Percentiles rank a stretch among this genome's conserved stretches.
phyloP scores from a whole-genome alignment of 176 grass and related monocot genomes.

The Rhipidocladum racemiflorum region DNA sequence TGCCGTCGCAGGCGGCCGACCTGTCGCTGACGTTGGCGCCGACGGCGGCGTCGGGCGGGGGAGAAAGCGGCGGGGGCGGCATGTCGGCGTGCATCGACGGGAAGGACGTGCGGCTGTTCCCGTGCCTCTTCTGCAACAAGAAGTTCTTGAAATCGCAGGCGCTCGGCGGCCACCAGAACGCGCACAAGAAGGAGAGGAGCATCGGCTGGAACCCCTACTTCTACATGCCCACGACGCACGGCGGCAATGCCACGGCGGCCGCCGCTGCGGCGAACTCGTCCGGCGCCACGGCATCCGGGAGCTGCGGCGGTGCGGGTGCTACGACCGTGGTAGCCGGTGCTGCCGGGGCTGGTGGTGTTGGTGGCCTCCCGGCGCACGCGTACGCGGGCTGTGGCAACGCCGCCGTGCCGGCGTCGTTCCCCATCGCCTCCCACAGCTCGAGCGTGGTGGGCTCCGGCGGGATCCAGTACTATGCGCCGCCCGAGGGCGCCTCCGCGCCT shows the following conservation, averaged over 20 bases:
- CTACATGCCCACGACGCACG: conserved; percentile 40
- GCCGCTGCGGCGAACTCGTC: background rate
- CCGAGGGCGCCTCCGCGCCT: background rate
- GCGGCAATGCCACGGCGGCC: background rate
- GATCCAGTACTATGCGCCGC: conserved; percentile 35
- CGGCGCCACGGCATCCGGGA: background rate
- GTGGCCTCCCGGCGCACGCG: background rate
- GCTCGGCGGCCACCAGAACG: conserved; percentile 88
- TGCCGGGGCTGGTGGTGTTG: background rate
- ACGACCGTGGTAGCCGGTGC: background rate
- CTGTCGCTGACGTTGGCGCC: conserved; percentile 70
- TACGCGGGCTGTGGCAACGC: conserved; percentile 11
- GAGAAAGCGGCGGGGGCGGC: background rate
- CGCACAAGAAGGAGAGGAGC: conserved; percentile 92
- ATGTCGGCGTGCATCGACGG: conserved; percentile 30
- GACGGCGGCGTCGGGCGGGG: background rate
- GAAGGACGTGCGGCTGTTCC: conserved; percentile 87
- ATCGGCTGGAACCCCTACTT: conserved; percentile 76
- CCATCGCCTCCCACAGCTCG: conserved; percentile 46
- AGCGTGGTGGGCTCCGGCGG: conserved; percentile 13
- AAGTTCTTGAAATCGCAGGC: conserved; percentile 95
- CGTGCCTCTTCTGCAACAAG: conserved; percentile 96
- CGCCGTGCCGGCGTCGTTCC: conserved; percentile 27
- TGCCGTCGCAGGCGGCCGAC: conserved; percentile 17
- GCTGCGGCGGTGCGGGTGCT: background rate